Percentiles rank a stretch among this genome's conserved stretches.
Evolutionary conservation across 2,329 filamentous ascomycete species (phyloP).

Genomic region (Apiospora kogelbergensis): DNA sequence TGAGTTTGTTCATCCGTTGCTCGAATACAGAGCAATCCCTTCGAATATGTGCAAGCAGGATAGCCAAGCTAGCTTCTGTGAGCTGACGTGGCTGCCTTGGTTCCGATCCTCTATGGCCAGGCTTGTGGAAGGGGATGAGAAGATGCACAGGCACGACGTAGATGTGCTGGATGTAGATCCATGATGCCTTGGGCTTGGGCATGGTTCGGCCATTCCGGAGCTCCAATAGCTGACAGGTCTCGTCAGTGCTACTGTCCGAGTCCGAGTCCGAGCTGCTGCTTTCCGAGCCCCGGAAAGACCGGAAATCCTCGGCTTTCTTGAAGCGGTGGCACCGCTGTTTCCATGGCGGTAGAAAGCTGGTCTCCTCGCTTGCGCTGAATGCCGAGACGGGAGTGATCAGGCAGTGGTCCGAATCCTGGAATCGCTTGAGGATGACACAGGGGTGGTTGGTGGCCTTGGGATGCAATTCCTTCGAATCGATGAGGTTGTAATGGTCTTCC

Average conservation of each 20-base stretch:
- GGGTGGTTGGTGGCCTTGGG: neutral
- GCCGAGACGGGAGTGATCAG: neutral
- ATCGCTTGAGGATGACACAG: neutral
- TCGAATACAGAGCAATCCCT: neutral
- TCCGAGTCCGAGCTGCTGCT: neutral
- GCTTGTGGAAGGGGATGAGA: neutral
- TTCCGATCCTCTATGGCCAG: neutral
- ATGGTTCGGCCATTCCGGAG: neutral
- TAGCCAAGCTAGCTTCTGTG: neutral
- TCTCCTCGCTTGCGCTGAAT: neutral
- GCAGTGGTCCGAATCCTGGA: neutral
- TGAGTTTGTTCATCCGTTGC: neutral
- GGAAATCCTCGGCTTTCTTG: neutral
- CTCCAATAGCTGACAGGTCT: neutral
- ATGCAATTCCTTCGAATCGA: neutral
- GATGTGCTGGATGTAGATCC: neutral
- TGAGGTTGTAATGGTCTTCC: neutral
- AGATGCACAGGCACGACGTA: neutral
- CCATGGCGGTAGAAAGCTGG: neutral
- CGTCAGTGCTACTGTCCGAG: neutral
- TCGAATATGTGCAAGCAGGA: neutral
- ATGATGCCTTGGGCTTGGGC: neutral
- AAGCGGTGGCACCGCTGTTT: neutral
- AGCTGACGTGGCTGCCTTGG: neutral
- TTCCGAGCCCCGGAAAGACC: neutral